A percentile compares a stretch with the other conserved stretches of the same genome.
Evolutionary conservation across 805 yeast species (phyloP).

Genomic region (Cyberlindnera bimundalis): DNA sequence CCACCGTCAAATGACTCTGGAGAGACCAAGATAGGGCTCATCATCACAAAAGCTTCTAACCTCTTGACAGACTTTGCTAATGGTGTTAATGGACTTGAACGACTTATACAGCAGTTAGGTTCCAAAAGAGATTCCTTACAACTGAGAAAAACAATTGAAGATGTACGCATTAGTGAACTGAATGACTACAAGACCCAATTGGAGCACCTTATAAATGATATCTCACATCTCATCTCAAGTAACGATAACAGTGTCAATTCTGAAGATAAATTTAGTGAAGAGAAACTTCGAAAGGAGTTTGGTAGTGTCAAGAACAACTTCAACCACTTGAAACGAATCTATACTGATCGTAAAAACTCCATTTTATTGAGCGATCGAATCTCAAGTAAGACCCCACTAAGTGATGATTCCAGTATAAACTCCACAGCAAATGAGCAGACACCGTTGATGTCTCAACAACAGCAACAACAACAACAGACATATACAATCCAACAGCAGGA

Average conservation of each 20-base stretch:
- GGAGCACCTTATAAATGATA: conserved; percentile 31
- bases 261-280: conserved; percentile 28
- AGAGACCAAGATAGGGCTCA: conserved; percentile 19
- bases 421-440: conserved; percentile 18
- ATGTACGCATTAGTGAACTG: conserved; percentile 18
- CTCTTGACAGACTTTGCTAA: conserved; percentile 40
- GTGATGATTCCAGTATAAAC: conserved; percentile 18
- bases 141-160: conserved; percentile 33
- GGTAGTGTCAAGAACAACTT: conserved; percentile 46
- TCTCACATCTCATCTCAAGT: conserved; percentile 21
- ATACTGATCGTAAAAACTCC: conserved; percentile 46
- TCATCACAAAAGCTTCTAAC: conserved; percentile 27
- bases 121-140: conserved; percentile 38
- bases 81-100: conserved; percentile 48
- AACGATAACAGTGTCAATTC: conserved; percentile 12
- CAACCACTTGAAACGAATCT: conserved; percentile 40
- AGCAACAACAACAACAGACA: conserved; percentile 32
- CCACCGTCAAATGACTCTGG: background rate
- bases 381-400: conserved; percentile 16
- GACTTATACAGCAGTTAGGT: conserved; percentile 48
- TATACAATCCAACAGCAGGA: conserved; percentile 43
- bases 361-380: conserved; percentile 33
- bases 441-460: conserved; percentile 19
- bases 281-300: conserved; percentile 54
- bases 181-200: conserved; percentile 30